Conservation (phyloP, 495 filamentous ascomycete species). For the Staphylotrichum longicolle region DNA sequence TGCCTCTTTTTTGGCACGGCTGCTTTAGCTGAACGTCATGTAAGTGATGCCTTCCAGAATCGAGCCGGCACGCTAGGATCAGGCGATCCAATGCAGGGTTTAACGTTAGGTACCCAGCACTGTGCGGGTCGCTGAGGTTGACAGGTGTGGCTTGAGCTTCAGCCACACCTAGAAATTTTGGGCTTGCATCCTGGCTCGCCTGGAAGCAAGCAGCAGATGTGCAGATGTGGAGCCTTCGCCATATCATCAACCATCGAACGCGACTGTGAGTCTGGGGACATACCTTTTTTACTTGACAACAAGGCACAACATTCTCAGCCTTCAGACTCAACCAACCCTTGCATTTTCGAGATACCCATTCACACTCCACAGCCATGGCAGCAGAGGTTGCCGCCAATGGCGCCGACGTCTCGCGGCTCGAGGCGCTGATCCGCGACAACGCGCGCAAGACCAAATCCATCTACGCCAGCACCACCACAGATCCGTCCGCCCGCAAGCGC, state of each 20-base stretch:
- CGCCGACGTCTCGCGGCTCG: constrained; percentile 31
- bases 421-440: constrained; percentile 42
- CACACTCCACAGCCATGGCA: constrained; percentile 22
- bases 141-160: constrained; percentile 28
- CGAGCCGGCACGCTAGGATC: constrained; percentile 13
- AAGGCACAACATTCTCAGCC: not conserved
- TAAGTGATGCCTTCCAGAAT: constrained; percentile 35
- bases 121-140: constrained; percentile 18
- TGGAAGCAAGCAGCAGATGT: not conserved
- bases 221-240: constrained; percentile 17
- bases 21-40: constrained; percentile 25
- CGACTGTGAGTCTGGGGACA: constrained; percentile 1
- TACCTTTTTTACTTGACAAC: not conserved
- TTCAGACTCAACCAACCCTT: not conserved
- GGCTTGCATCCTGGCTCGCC: not conserved
- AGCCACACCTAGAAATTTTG: constrained; percentile 30
- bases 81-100: constrained; percentile 10
- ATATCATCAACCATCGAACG: constrained; percentile 15
- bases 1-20: not conserved
- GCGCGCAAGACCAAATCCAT: constrained; percentile 42
- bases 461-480: constrained; percentile 37
- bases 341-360: not conserved
- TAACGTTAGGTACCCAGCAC: constrained; percentile 8
- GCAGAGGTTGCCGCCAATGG: constrained; percentile 31
- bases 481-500: constrained; percentile 35